Evolutionary conservation across 2,329 filamentous ascomycete species (phyloP).

Genomic region (Curvularia verruculosa): DNA sequence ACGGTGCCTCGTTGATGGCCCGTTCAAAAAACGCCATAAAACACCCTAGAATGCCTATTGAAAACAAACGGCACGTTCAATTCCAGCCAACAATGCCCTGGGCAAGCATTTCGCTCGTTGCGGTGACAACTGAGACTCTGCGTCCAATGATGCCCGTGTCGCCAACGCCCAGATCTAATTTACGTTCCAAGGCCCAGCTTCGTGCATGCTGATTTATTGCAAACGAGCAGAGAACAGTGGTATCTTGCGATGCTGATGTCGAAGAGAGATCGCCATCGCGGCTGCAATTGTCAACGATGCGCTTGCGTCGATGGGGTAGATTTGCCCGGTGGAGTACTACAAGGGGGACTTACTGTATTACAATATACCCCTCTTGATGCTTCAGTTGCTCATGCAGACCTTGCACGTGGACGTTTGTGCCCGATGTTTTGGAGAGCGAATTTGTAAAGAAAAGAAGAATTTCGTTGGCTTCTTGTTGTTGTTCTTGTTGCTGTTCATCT

Average conservation of each 20-base stretch:
- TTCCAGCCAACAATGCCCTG: slow-evolving; percentile 48
- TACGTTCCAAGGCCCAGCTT: slow-evolving; percentile 8
- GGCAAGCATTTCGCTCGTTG: slow-evolving; percentile 30
- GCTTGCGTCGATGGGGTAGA: neutral
- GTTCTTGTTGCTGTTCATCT: no score
- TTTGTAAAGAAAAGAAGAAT: slow-evolving; percentile 41
- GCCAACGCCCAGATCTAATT: slow-evolving; percentile 40
- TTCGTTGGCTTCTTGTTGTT: slow-evolving; percentile 20
- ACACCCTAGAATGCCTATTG: no score
- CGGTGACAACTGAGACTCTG: slow-evolving; percentile 40
- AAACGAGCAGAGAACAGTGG: slow-evolving; percentile 37
- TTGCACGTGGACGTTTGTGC: slow-evolving; percentile 39
- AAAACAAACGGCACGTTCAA: slow-evolving; percentile 14
- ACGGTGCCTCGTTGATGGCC: no score
- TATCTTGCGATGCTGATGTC: neutral
- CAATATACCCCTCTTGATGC: slow-evolving; percentile 23
- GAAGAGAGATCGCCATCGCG: slow-evolving; percentile 41
- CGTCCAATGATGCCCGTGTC: slow-evolving; percentile 43
- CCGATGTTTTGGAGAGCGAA: slow-evolving; percentile 17
- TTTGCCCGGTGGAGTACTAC: neutral
- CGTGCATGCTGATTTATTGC: neutral
- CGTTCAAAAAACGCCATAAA: neutral
- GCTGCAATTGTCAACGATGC: slow-evolving; percentile 5
- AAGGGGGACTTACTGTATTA: slow-evolving; percentile 37
- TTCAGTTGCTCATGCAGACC: slow-evolving; percentile 22